Percentiles rank a stretch among this genome's conserved stretches.
phyloP scores from a whole-genome alignment of 495 filamentous ascomycete genomes.

The Chaetomium tenue region DNA sequence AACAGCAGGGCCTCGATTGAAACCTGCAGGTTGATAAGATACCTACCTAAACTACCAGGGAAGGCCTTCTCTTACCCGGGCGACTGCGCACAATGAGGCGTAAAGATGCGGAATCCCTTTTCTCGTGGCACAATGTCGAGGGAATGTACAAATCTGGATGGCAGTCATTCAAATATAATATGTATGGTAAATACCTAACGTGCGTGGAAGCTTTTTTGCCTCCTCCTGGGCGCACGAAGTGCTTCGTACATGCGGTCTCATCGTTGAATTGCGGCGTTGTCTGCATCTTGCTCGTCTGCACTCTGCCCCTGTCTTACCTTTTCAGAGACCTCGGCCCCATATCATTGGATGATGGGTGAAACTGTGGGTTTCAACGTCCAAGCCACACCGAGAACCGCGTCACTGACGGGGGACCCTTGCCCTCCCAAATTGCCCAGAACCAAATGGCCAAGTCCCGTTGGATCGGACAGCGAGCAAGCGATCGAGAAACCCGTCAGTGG shows the following conservation, averaged over 20 bases:
- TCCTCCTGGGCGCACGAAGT: too few species aligned
- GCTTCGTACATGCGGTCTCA: background rate
- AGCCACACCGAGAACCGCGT: constrained; percentile 19
- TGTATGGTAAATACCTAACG: too few species aligned
- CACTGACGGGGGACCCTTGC: constrained; percentile 8
- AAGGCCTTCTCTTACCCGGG: too few species aligned
- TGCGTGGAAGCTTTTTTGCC: too few species aligned
- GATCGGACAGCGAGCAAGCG: constrained; percentile 11
- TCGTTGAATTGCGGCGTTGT: background rate
- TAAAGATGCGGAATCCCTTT: background rate
- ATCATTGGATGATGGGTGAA: constrained; percentile 5
- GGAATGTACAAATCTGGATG: too few species aligned
- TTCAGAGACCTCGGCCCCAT: background rate
- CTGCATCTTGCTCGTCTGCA: background rate
- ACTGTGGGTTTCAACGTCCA: constrained; percentile 15
- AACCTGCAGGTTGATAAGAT: background rate
- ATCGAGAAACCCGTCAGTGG: constrained; percentile 16
- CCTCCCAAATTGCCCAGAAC: constrained; percentile 10
- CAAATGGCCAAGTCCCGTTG: constrained; percentile 13
- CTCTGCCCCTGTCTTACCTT: background rate
- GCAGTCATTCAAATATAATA: too few species aligned
- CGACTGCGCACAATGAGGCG: too few species aligned
- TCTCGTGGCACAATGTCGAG: background rate
- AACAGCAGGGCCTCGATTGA: background rate
- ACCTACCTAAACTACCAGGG: too few species aligned